These are phyloP conservation scores for Vicia faba DNA, from an alignment of 306 rosid genomes.

Conservation along the genomic window DNA sequence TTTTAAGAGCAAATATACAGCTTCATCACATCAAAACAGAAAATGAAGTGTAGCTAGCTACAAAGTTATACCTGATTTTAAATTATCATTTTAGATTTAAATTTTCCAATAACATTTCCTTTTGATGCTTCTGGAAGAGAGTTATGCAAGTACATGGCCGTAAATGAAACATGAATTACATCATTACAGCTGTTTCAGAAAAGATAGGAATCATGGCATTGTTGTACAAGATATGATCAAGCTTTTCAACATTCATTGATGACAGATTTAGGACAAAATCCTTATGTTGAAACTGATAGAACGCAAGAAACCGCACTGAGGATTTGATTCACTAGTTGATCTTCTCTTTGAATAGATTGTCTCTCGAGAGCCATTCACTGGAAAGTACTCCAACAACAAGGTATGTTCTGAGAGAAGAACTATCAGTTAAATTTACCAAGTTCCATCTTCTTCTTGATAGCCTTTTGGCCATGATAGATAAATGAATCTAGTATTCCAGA, in stretches of 20 bases:
- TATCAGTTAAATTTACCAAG: conserved; percentile 80
- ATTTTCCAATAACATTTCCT: conserved; percentile 15
- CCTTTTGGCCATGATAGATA: conserved; percentile 92
- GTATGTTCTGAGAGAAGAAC: conserved; percentile 21
- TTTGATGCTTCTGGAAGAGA: conserved; percentile 20
- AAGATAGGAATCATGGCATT: conserved; percentile 37
- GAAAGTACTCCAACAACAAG: conserved; percentile 41
- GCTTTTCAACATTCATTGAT: conserved; percentile 35
- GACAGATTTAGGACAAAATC: conserved; percentile 33
- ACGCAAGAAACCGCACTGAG: conserved; percentile 40
- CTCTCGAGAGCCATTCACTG: conserved; percentile 46
- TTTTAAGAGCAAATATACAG: background rate
- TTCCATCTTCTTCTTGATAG: conserved; percentile 97
- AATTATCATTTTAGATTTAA: conserved; percentile 23
- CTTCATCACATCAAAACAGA: background rate
- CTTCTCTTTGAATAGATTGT: conserved; percentile 41
- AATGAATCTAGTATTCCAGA: conserved; percentile 97
- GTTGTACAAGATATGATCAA: conserved; percentile 33
- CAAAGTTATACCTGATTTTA: conserved; percentile 8
- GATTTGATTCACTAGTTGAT: conserved; percentile 40
- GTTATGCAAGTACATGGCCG: conserved; percentile 2
- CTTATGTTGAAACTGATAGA: conserved; percentile 44
- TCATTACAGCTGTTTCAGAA: conserved; percentile 31
- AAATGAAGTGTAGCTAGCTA: conserved; percentile 7
- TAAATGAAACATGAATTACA: conserved; percentile 29